Evolutionary conservation across 257 asterid species (phyloP), one percentile per base, ranked within the genome.

Genomic region (Gardenia jasminoides): DNA sequence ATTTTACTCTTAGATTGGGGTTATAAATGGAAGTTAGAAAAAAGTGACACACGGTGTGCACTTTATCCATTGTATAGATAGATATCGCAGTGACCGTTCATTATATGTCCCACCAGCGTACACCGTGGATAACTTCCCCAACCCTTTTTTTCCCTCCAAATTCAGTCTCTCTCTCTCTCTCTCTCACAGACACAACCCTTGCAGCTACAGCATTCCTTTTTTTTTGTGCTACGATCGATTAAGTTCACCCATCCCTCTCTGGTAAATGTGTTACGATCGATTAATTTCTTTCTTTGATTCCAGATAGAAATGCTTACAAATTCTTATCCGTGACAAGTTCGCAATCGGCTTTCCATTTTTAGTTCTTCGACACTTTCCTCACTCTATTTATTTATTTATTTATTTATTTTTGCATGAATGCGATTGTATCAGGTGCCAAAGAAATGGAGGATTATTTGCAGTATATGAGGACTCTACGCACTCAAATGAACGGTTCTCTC

Each of bases 391-490:
- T 54, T 13, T 30, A 4, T 13, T 76, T 31, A 15, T 52, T 33
- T 31, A 15, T 54, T 13, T 30, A 4, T 13, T n/a, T n/a, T 76
- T 44, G 9, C 10, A 12, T 31, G 20, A 20, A 12, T 30, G 10
- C 8, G 75, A 33, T 22, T 67, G 69, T 74, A 11, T 48, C 47
- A 20, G 24, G 50, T 5, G 13, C 19, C 30, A 56, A 39, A 31
- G 26, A 33, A 24, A 94, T 94, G 98, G 98, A 94, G 84, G 98
- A 92, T 74, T 83, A 90, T 66, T 86, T 94, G 85, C 93, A 86
- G 86, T 86, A 86, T 82, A 89, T 94, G 97, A 92, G 88, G 92
- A 88, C 93, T 76, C 78, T 94, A 50, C 97, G 96, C 86, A 82
- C 90, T 80, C 98, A 94, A 83, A 90, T 94, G 86, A 90, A 89